These are phyloP conservation scores for Aspergillus floridensis DNA, from an alignment of 2,329 filamentous ascomycete genomes.

Conservation along the genomic window DNA sequence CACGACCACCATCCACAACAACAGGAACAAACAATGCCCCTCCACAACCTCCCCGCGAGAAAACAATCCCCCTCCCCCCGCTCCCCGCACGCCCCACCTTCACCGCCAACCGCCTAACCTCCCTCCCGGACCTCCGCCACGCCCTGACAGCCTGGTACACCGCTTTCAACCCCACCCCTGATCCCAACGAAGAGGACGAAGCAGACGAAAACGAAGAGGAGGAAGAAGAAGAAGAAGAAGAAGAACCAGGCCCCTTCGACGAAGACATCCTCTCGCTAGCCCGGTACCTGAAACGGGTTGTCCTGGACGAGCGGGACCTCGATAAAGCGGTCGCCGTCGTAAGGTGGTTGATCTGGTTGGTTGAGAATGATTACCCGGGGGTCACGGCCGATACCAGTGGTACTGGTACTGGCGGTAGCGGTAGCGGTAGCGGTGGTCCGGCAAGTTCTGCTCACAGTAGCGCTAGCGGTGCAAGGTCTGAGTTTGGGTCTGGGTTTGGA, in stretches of 20 bases:
- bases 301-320: slow-evolving; percentile 73
- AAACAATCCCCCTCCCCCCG: slow-evolving; percentile 44
- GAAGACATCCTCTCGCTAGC: slow-evolving; percentile 75
- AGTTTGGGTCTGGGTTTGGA: too few species aligned
- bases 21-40: slow-evolving; percentile 19
- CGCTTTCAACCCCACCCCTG: slow-evolving; percentile 55
- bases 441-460: too few species aligned
- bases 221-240: background rate
- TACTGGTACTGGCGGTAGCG: too few species aligned
- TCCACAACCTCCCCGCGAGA: slow-evolving; percentile 23
- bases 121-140: slow-evolving; percentile 64
- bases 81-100: slow-evolving; percentile 58
- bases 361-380: slow-evolving; percentile 37
- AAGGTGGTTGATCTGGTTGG: slow-evolving; percentile 58
- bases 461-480: background rate
- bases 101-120: slow-evolving; percentile 56
- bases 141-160: slow-evolving; percentile 74
- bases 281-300: slow-evolving; percentile 69
- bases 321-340: slow-evolving; percentile 69
- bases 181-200: too few species aligned
- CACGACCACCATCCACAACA: background rate
- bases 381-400: too few species aligned
- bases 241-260: slow-evolving; percentile 69
- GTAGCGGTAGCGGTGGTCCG: too few species aligned
- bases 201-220: background rate